Conservation (phyloP, 495 filamentous ascomycete species). For the Aspergillus nidulans region DNA sequence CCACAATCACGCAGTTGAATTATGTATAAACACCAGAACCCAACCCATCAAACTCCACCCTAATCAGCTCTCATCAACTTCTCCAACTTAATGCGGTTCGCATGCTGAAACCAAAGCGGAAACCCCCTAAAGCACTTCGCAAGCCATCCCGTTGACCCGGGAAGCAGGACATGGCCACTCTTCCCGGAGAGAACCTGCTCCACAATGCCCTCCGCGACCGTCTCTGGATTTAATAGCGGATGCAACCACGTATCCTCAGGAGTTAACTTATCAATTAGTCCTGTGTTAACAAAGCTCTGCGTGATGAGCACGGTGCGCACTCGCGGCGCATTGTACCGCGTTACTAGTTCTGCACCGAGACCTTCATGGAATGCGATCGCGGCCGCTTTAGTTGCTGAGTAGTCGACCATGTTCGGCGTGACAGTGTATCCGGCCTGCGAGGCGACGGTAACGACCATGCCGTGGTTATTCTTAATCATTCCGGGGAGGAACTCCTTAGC, state of each 20-base stretch:
- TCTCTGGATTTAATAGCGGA: conserved; percentile 56
- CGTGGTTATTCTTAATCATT: conserved; percentile 62
- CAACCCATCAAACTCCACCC: not conserved
- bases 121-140: conserved; percentile 29
- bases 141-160: conserved; percentile 25
- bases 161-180: conserved; percentile 16
- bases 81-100: conserved; percentile 27
- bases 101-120: conserved; percentile 43
- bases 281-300: conserved; percentile 59
- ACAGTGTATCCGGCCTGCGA: conserved; percentile 55
- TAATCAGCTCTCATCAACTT: conserved; percentile 26
- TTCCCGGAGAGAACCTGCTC: conserved; percentile 50
- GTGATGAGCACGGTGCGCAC: conserved; percentile 64
- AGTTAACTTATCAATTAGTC: conserved; percentile 55
- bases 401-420: conserved; percentile 64
- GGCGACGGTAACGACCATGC: conserved; percentile 72
- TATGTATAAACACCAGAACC: not conserved
- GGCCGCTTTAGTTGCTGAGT: conserved; percentile 64
- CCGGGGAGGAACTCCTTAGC: conserved; percentile 61
- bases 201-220: conserved; percentile 61
- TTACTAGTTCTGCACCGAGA: conserved; percentile 56
- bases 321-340: conserved; percentile 56
- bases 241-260: conserved; percentile 51
- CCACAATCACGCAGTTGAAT: no score
- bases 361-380: conserved; percentile 67